Percentiles rank a stretch among this genome's conserved stretches.
These are phyloP conservation scores for Karstenula rhodostoma DNA, from an alignment of 2,329 filamentous ascomycete species.

Conservation along the genomic window DNA sequence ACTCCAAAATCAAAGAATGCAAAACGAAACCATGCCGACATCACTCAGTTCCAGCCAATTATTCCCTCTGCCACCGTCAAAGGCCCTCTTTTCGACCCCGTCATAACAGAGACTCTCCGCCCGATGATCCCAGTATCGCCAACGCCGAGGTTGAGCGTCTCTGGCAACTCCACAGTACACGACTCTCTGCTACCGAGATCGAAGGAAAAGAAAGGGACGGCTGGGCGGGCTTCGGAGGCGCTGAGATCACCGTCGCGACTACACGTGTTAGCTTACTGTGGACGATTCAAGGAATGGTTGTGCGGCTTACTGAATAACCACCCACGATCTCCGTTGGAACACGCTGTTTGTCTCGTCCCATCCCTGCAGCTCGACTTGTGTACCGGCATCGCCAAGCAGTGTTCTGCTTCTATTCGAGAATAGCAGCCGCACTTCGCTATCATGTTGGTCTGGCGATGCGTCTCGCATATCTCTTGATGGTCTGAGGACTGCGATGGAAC, in stretches of 20 bases:
- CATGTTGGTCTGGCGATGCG: conserved; percentile 18
- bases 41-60: conserved; percentile 46
- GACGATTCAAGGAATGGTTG: background rate
- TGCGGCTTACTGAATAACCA: conserved; percentile 42
- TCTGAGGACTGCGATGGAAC: conserved; percentile 45
- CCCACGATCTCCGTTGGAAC: conserved; percentile 27
- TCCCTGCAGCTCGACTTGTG: conserved; percentile 39
- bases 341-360: conserved; percentile 18
- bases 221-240: conserved; percentile 9
- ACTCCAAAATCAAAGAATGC: background rate
- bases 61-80: conserved; percentile 41
- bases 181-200: conserved; percentile 18
- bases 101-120: conserved; percentile 43
- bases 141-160: conserved; percentile 40
- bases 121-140: conserved; percentile 44
- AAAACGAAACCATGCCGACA: background rate
- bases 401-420: conserved; percentile 35
- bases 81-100: conserved; percentile 26
- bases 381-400: conserved; percentile 27
- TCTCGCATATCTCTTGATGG: conserved; percentile 23
- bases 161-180: conserved; percentile 26
- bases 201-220: conserved; percentile 38
- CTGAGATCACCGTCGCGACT: conserved; percentile 45
- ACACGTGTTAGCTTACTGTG: background rate
- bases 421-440: conserved; percentile 32